Evolutionary conservation across 352 stramenopile species (phyloP), one percentile per base, ranked within the genome.

Genomic region (Globisporangium cylindrosporum): DNA sequence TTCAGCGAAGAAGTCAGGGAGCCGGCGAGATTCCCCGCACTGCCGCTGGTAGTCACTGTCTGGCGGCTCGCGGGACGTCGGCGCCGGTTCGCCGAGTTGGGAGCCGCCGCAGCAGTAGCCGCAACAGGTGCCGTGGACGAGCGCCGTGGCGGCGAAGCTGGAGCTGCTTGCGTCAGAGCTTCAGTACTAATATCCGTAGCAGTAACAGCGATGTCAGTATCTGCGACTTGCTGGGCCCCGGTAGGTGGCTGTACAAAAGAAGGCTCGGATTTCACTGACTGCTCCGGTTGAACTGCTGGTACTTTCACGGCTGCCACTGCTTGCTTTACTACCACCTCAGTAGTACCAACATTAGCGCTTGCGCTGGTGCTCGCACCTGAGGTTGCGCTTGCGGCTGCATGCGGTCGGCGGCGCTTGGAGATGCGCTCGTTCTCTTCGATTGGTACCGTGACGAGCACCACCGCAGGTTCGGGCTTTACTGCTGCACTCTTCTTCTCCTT

Each of bases 61-160:
- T 15, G 64, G 55, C 29, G 57, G 29, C 59, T 56, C n/a, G 38
- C 29, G 4, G 62, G 62, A 51, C 62, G 62, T 20, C 62, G 62
- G 7, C 53, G 49, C 22, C 53, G 49, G 20, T 51, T 67, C 22
- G 62, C 62, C 27, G 62, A 67, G 6, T 34, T 51, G 9, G 53
- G 49, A 12, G 36, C 49, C 22, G 18, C 43, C 18, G 43, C 18
- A 4, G 32, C 18, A 4, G 24, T n/a, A 10, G 49, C 27, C 4
- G 24, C 48, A 6, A 32, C 48, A 27, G 51, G 14, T 6, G 2
- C n/a, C 9, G 43, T 34, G 15, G 32, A 38, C 12, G 27, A 36
- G 4, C 5, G 24, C 3, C 49, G 15, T 9, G 62, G 5, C n/a
- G 62, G 5, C n/a, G 48, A 60, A 6, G 62, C 34, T 32, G 55